A percentile compares a stretch with the other conserved stretches of the same genome.
phyloP scores from a whole-genome alignment of 2,329 filamentous ascomycete genomes.

The Cladophialophora carrionii region DNA sequence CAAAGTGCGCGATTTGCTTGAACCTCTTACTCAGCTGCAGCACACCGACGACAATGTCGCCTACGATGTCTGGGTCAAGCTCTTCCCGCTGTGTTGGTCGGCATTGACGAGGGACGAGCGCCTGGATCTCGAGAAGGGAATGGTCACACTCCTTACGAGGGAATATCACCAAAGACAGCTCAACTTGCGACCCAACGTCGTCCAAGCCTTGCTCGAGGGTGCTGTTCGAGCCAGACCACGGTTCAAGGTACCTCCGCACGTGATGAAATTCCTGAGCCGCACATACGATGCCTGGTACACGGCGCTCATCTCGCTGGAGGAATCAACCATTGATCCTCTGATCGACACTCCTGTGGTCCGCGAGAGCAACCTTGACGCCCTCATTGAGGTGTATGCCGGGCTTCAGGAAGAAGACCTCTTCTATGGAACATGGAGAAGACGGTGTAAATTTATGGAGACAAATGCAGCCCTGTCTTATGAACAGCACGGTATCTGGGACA shows the following conservation, averaged over 20 bases:
- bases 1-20: constrained; percentile 82
- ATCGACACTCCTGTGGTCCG: constrained; percentile 81
- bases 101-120: constrained; percentile 85
- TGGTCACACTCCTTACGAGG: constrained; percentile 88
- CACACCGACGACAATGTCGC: constrained; percentile 82
- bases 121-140: constrained; percentile 82
- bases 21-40: constrained; percentile 88
- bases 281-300: constrained; percentile 98
- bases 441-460: constrained; percentile 95
- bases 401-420: constrained; percentile 96
- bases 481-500: constrained; percentile 99
- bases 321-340: constrained; percentile 79
- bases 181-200: constrained; percentile 91
- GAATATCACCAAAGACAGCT: constrained; percentile 95
- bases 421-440: constrained; percentile 93
- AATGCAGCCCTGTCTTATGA: constrained; percentile 97
- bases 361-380: constrained; percentile 92
- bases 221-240: constrained; percentile 81
- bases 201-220: constrained; percentile 88
- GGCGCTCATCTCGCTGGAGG: constrained; percentile 86
- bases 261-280: constrained; percentile 91
- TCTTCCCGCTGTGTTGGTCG: constrained; percentile 95
- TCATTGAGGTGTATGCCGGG: constrained; percentile 89
- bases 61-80: constrained; percentile 83
- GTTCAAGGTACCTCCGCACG: constrained; percentile 91